These are phyloP conservation scores for Linum trigynum DNA, from an alignment of 345 rosid genomes.

Conservation along the genomic window DNA sequence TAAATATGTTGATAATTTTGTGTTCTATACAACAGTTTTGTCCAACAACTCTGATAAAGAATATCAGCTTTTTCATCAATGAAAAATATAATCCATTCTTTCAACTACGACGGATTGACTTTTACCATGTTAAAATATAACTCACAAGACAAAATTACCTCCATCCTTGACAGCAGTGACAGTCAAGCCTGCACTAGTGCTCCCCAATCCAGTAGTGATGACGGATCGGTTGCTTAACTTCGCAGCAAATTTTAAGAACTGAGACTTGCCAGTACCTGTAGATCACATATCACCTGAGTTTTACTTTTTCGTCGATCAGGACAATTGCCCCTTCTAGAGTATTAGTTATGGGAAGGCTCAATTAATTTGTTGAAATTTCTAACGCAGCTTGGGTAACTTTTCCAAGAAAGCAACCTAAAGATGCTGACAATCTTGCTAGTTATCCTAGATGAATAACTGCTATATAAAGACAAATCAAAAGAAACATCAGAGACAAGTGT, in stretches of 20 bases:
- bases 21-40: background rate
- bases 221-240: slow-evolving; percentile 87
- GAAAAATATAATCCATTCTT: background rate
- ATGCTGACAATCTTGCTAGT: background rate
- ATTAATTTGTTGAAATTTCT: too few relatives aligned
- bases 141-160: slow-evolving; percentile 30
- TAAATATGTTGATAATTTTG: too few relatives aligned
- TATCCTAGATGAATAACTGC: background rate
- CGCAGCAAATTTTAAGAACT: slow-evolving; percentile 92
- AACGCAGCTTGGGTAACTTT: too few relatives aligned
- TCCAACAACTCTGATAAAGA: background rate
- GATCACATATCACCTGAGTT: background rate
- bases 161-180: slow-evolving; percentile 97
- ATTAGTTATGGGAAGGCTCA: too few relatives aligned
- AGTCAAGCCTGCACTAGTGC: slow-evolving; percentile 96
- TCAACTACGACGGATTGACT: background rate
- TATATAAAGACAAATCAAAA: background rate
- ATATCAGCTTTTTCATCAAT: background rate
- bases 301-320: slow-evolving; percentile 3
- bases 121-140: background rate
- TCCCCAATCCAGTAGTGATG: slow-evolving; percentile 91
- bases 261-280: slow-evolving; percentile 94
- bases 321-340: background rate
- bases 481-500: background rate
- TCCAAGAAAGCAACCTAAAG: background rate